Conservation (phyloP, 1,284 basidiomycete species). For the Pseudozyma flocculosa region DNA sequence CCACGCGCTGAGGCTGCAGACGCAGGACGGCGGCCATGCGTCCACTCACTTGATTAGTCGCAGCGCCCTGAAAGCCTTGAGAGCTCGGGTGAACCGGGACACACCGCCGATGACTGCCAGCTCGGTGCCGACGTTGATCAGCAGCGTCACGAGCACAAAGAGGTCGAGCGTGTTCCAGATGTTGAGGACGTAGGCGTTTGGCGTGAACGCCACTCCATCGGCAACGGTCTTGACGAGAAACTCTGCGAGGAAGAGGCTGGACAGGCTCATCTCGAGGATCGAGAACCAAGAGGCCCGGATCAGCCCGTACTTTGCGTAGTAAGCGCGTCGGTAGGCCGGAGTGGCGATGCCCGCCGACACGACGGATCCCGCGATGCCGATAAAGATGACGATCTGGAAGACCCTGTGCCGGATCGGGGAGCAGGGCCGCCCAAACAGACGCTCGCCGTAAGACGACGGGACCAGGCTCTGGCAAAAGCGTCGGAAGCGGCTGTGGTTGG, state of each 20-base stretch:
- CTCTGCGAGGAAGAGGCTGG: constrained; percentile 75
- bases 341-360: constrained; percentile 82
- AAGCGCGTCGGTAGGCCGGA: constrained; percentile 78
- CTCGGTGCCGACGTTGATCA: constrained; percentile 78
- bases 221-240: constrained; percentile 88
- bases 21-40: too few relatives aligned
- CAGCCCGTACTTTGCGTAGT: constrained; percentile 67
- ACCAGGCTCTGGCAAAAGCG: constrained; percentile 81
- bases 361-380: constrained; percentile 80
- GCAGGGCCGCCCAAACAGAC: constrained; percentile 64
- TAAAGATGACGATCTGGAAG: constrained; percentile 74
- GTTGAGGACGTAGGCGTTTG: constrained; percentile 87
- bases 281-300: constrained; percentile 82
- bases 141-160: constrained; percentile 75
- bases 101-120: constrained; percentile 74
- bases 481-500: constrained; percentile 75
- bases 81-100: constrained; percentile 76
- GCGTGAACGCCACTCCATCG: constrained; percentile 82
- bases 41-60: constrained; percentile 72
- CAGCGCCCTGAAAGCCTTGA: constrained; percentile 86
- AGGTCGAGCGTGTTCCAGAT: constrained; percentile 93
- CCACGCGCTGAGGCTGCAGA: too few relatives aligned
- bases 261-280: constrained; percentile 75
- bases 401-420: constrained; percentile 65
- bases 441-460: constrained; percentile 75